phyloP scores from a whole-genome alignment of 164 flowering plant genomes.

The Aristolochia fimbriata region DNA sequence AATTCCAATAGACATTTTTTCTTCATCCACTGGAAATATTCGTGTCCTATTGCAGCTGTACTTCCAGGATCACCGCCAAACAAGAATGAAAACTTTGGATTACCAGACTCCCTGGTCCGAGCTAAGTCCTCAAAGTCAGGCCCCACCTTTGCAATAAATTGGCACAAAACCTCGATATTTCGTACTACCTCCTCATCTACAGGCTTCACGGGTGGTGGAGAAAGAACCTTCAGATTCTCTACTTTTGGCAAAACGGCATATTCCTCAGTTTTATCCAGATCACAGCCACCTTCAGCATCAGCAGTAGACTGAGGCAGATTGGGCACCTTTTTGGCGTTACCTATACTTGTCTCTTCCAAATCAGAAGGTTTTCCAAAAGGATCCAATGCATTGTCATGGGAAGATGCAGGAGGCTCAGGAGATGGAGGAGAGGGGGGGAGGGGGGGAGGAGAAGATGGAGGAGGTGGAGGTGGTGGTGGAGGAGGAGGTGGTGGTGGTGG shows the following conservation, averaged over 20 bases:
- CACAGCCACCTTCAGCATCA: conserved; percentile 11
- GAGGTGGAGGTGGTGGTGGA: conserved; percentile 22
- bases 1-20: conserved; percentile 20
- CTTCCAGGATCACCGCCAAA: conserved; percentile 55
- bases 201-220: conserved; percentile 38
- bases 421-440: conserved; percentile 18
- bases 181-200: conserved; percentile 23
- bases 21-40: conserved; percentile 46
- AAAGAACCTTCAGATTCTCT: conserved; percentile 11
- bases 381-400: conserved; percentile 4
- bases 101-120: conserved; percentile 25
- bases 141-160: conserved; percentile 42
- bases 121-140: conserved; percentile 33
- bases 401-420: conserved; percentile 5
- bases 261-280: conserved; percentile 5
- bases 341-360: conserved; percentile 3
- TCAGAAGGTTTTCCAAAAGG: conserved; percentile 7
- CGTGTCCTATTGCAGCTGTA: conserved; percentile 42
- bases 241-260: conserved; percentile 8
- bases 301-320: conserved; percentile 3
- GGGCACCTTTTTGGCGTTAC: conserved; percentile 7
- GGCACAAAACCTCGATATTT: conserved; percentile 37
- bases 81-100: conserved; percentile 42
- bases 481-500: conserved; percentile 26
- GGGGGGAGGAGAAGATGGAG: conserved; percentile 25